A percentile compares a stretch with the other conserved stretches of the same genome.
phyloP scores from a whole-genome alignment of 2,329 filamentous ascomycete genomes.

The Coniochaeta prunicola region DNA sequence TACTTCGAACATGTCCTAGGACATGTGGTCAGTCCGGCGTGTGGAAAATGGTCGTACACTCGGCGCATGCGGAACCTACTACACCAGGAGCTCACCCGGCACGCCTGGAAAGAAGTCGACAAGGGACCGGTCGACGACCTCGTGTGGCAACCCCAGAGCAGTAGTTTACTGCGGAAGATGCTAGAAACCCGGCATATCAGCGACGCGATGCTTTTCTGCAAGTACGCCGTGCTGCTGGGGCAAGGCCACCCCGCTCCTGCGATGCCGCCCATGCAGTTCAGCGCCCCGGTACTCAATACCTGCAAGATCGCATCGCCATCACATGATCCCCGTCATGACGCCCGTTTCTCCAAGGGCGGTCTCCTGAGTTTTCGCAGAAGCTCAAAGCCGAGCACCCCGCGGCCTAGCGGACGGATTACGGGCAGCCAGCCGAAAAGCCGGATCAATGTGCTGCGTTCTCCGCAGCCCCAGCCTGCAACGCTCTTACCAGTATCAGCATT shows the following conservation, averaged over 20 bases:
- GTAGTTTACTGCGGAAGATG: slow-evolving; percentile 32
- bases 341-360: neutral
- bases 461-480: neutral
- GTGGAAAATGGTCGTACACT: slow-evolving; percentile 35
- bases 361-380: neutral
- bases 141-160: slow-evolving; percentile 34
- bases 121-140: slow-evolving; percentile 23
- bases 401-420: neutral
- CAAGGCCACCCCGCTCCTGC: neutral
- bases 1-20: slow-evolving; percentile 39
- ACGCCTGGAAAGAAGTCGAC: slow-evolving; percentile 29
- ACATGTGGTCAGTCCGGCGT: slow-evolving; percentile 35
- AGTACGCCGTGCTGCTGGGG: neutral
- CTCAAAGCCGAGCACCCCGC: neutral
- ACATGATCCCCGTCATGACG: neutral
- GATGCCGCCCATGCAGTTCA: neutral
- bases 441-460: neutral
- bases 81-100: slow-evolving; percentile 27
- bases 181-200: slow-evolving; percentile 37
- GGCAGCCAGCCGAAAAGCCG: neutral
- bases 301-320: neutral
- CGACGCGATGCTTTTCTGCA: slow-evolving; percentile 18
- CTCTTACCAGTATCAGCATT: neutral
- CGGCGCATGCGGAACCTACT: slow-evolving; percentile 37
- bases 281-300: neutral